Conservation (phyloP, 306 rosid genomes). For the Medicago arabica region DNA sequence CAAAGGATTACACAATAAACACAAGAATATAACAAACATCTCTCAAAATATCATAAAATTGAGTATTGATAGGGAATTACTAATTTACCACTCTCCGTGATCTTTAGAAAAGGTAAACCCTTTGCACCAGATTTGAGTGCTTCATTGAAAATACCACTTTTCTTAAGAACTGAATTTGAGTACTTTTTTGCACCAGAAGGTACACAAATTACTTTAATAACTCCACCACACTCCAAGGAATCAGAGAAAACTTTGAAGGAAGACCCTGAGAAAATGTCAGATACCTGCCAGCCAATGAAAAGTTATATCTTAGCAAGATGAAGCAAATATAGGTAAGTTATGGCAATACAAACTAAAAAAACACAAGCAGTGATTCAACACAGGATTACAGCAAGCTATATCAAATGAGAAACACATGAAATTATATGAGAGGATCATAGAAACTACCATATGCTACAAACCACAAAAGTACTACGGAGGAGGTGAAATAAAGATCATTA, state of each 20-base stretch:
- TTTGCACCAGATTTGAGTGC: constrained; percentile 86
- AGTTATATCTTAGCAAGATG: constrained; percentile 32
- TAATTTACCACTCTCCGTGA: constrained; percentile 72
- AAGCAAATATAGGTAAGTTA: constrained; percentile 33
- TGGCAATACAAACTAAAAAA: constrained; percentile 9
- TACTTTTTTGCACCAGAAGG: constrained; percentile 80
- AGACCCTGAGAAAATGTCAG: constrained; percentile 78
- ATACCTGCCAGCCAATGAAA: constrained; percentile 64
- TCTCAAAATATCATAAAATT: constrained; percentile 3
- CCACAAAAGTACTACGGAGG: constrained; percentile 14
- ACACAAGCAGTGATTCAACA: constrained; percentile 24
- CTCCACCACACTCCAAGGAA: constrained; percentile 74
- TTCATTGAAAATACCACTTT: constrained; percentile 80
- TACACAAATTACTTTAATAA: constrained; percentile 77
- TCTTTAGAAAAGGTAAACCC: constrained; percentile 93
- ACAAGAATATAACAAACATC: constrained; percentile 24
- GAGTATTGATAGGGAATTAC: constrained; percentile 17
- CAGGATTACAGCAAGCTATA: constrained; percentile 15
- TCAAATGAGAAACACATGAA: neutral
- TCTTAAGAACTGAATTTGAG: constrained; percentile 89
- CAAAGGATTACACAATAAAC: constrained; percentile 39
- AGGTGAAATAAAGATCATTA: constrained; percentile 51
- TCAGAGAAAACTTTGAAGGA: constrained; percentile 85
- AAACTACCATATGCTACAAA: constrained; percentile 26
- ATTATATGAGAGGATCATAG: neutral